Evolutionary conservation across 2,329 filamentous ascomycete species (phyloP), one percentile per base, ranked within the genome.

Genomic region (Berkeleyomyces basicola): DNA sequence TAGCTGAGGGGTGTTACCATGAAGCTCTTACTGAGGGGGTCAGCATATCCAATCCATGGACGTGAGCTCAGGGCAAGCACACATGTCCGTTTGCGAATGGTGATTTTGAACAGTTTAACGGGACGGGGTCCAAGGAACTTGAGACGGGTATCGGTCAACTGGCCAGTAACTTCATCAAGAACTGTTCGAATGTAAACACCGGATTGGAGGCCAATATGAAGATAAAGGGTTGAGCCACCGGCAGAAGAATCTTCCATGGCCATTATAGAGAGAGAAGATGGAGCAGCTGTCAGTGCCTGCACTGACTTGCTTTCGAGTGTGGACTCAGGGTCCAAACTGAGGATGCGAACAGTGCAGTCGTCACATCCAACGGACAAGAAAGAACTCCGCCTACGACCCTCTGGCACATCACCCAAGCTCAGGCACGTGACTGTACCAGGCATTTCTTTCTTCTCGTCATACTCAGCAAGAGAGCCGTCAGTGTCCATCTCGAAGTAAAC

Each of bases 401-500:
- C 88, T 0, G 93, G 92, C 11, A 97, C 90, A 61, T 93, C 87
- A 2, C 92, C 93, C 60, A 99, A 79, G 68, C 91, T 95, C n/a
- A 99, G 78, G 67, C 88, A 95, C 16, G 91, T 97, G 58, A 99
- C 91, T 0, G 91, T 96, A 55, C 90, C 92, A 61, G 88, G 90
- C 87, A 99, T 93, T 69, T 95, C 87, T 69, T 90, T 90, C 72
- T 92, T 90, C 70, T 97, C 91, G 67, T 97, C 88, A 67, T 96
- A 96, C 74, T 97, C 92, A 42, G 90, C 90, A 40, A 97, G 78
- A 3, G 88, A 88, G 39, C 91, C 91, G 72, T 97, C 92, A 0
- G 83, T 81, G 69, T 96, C 93, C 84, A 96, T 92, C 72, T 99
- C 95, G 68, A 99, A 99, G 71, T 97, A 99, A 49, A 96, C 88